Conservation (phyloP, 306 rosid genomes). For the Hippophae tibetana region DNA sequence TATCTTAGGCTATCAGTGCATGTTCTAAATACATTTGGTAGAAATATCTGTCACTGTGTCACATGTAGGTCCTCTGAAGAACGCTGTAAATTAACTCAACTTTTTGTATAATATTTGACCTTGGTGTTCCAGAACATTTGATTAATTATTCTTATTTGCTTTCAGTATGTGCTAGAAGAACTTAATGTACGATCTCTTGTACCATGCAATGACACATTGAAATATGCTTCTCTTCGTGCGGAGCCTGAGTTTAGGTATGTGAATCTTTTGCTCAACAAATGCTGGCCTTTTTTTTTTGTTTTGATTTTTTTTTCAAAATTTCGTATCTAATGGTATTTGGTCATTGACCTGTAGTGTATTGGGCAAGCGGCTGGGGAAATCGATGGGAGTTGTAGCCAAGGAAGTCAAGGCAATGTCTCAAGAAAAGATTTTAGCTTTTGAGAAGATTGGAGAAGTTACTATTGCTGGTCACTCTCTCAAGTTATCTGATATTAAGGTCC, state of each 20-base stretch:
- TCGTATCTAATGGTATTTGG: constrained; percentile 9
- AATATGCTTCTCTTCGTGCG: constrained; percentile 78
- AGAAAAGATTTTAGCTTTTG: constrained; percentile 77
- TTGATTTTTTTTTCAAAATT: too few relatives aligned
- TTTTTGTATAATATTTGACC: background rate
- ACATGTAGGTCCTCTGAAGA: background rate
- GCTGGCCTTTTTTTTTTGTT: background rate
- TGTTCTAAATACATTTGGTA: background rate
- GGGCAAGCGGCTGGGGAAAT: constrained; percentile 87
- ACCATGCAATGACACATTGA: constrained; percentile 75
- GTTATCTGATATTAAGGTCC: constrained; percentile 80
- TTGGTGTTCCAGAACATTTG: background rate
- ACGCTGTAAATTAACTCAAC: background rate
- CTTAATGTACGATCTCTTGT: constrained; percentile 77
- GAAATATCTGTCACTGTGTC: background rate
- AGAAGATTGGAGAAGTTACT: constrained; percentile 65
- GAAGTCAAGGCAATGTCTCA: constrained; percentile 82
- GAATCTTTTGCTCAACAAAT: constrained; percentile 9
- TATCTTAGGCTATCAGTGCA: too few relatives aligned
- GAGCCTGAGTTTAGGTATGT: constrained; percentile 90
- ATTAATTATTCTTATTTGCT: constrained; percentile 21
- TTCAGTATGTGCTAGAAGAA: constrained; percentile 84
- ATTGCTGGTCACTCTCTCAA: constrained; percentile 66
- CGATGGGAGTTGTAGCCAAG: constrained; percentile 76
- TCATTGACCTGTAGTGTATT: constrained; percentile 38